phyloP scores from a whole-genome alignment of 192 early-diverging fungal species.

The Coemansia sp. region DNA sequence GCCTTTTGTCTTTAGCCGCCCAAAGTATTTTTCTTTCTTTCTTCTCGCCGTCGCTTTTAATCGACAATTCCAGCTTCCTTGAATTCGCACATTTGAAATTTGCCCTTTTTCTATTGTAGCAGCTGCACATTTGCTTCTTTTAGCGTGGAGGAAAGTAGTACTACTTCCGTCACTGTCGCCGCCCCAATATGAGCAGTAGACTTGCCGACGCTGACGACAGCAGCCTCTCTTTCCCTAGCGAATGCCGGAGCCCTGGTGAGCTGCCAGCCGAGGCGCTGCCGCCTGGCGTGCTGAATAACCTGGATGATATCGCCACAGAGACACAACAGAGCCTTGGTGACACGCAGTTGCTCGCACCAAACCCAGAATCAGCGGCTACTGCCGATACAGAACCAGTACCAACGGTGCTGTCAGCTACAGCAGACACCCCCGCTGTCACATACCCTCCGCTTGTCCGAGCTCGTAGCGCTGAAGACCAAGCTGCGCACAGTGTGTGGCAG shows the following conservation, averaged over 20 bases:
- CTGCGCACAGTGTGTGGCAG: background rate
- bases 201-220: background rate
- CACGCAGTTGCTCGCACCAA: background rate
- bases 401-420: background rate
- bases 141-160: background rate
- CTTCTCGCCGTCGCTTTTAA: background rate
- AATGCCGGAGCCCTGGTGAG: background rate
- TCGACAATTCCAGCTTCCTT: background rate
- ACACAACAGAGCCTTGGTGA: background rate
- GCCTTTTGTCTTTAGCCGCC: background rate
- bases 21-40: background rate
- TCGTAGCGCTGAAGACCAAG: background rate
- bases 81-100: background rate
- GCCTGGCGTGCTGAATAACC: background rate
- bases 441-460: background rate
- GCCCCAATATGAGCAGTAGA: conserved; percentile 1
- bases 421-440: background rate
- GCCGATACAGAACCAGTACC: background rate
- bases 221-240: background rate
- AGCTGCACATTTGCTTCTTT: background rate
- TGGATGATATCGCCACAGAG: background rate
- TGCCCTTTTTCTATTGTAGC: background rate
- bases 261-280: background rate
- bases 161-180: background rate
- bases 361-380: background rate